Base-by-base conservation (phyloP, 164 flowering plant species). In the Aristolochia fimbriata region DNA sequence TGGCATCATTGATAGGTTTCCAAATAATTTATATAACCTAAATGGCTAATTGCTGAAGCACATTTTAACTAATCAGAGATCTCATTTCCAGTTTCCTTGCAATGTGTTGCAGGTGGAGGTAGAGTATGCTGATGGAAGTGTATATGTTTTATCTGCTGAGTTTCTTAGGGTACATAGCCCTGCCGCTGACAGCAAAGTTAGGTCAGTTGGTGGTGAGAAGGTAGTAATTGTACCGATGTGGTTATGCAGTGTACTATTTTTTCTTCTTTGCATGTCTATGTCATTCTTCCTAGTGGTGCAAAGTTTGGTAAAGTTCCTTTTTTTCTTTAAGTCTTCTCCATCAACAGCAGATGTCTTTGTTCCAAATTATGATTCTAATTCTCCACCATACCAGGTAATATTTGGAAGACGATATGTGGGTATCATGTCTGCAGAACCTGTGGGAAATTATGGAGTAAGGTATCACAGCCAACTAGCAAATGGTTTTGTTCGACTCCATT, bases 401-500 rank as follows among this genome's bases (percentile, higher is more conserved):
- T 82, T 51, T 68, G 96, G 97, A 49, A 69, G 97, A 61, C 81
- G 89, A 19, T 81, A 91, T 68, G 95, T 91, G 13, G 99, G 97
- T 13, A 93, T 93, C 65, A 93, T 91, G 95, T 86, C 91, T 31
- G 93, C 95, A 7, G 95, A 90, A 65, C 91, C 91, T 49, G 77
- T 90, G n/a, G 97, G 97, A 51, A 88, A 93, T 82, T 93, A 93
- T 56, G 99, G 97, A 76, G 80, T 88, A 71, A 83, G 97, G 99
- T 93, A 81, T 61, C 66, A 37, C 20, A 11, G 41, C 17, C n/a
- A 27, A 25, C 20, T 17, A 15, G 10, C 45, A 6, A 15, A 17
- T 49, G 19, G 22, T 17, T 17, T 49, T 11, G 6, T 15, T 49
- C 16, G 6, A 8, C 52, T 20, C 6, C 19, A 49, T 49, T 20